Evolutionary conservation across 1,284 basidiomycete species (phyloP), one percentile per base, ranked within the genome.

Genomic region (Phenoliferia sp.): DNA sequence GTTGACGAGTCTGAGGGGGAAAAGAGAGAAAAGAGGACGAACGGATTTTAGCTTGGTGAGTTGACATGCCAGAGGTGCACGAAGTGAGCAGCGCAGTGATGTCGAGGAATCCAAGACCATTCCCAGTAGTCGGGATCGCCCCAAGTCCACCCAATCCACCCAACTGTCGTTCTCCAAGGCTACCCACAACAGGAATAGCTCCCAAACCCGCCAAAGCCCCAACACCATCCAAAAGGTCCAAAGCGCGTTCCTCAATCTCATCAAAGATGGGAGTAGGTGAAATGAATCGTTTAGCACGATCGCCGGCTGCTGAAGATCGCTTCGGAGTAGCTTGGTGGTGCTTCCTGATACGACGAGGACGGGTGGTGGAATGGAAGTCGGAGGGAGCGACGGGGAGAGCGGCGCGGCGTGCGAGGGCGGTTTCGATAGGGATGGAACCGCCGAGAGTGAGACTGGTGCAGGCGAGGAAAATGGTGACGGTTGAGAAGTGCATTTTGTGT

Each of bases 11-110:
- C n/a, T 29, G 16, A 59, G n/a, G 28, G 35, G 22, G 52, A 31
- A 54, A 17, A 2, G 26, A 28, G 29, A 61, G 31, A 34, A 50
- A 34, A 7, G 31, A 29, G 2, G 32, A 65, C 64, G 35, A 28
- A 62, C 64, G 26, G 28, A 66, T 62, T 33, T 62, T 63, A n/a
- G 44, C 10, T 31, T 66, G 61, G 31, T 66, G 65, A 1, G 32
- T 50, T 12, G 5, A 52, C 65, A 66, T 66, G 1, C 35, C 10
- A 19, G 61, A 59, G 32, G 61, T n/a, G 6, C 44, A 22, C 9
- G 32, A 26, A 1, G 57, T 52, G 56, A 66, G 61, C 19, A 66
- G n/a, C 22, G 35, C 56, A 22, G 61, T 17, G 57, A 66, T 39
- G 19, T 58, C 33, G 61, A 66, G 61, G 33, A 66, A 58, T 2